Evolutionary conservation across 306 rosid genomes (phyloP).

Genomic region (Dryas alaskensis): DNA sequence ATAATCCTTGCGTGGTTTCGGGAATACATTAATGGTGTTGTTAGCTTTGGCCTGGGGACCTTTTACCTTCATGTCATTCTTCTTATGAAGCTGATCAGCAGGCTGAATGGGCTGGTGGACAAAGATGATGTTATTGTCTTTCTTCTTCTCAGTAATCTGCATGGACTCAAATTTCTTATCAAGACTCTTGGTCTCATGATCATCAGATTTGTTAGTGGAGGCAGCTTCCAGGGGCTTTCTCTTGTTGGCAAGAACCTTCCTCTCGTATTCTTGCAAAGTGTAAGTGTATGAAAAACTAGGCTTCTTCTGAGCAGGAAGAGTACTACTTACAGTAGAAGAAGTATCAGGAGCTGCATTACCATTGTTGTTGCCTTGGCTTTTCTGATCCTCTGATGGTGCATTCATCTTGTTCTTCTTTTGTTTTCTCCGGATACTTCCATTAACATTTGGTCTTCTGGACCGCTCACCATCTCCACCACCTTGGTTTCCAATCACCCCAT

Average conservation of each 20-base stretch:
- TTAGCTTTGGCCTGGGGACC: too few species aligned
- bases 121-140: background rate
- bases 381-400: background rate
- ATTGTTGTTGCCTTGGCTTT: background rate
- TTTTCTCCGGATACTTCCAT: background rate
- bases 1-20: background rate
- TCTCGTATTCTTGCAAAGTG: constrained; percentile 9
- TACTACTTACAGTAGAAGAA: background rate
- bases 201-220: too few species aligned
- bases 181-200: too few species aligned
- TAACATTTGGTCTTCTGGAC: background rate
- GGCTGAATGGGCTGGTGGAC: background rate
- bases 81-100: background rate
- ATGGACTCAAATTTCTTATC: too few species aligned
- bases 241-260: background rate
- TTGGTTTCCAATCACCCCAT: background rate
- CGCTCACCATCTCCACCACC: background rate
- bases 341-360: background rate
- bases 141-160: background rate
- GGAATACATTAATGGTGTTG: background rate
- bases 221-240: too few species aligned
- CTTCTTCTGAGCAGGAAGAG: background rate
- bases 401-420: background rate
- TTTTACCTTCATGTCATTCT: too few species aligned
- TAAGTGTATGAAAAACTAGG: too few species aligned